phyloP scores from a whole-genome alignment of 371 early-diverging fungal genomes.

The Mucor velutinosus region DNA sequence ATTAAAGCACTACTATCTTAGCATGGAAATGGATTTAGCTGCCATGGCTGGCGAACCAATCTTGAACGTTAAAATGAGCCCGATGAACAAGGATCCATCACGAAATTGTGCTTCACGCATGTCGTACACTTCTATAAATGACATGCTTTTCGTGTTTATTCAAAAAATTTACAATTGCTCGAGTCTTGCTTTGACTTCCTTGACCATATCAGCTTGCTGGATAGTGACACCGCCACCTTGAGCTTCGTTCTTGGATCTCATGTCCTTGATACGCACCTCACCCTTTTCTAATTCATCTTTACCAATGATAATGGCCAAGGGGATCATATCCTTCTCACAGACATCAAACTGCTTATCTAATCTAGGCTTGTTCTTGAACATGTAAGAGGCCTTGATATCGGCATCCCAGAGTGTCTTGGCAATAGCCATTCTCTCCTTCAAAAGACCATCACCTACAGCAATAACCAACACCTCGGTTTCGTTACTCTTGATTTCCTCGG shows the following conservation, averaged over 20 bases:
- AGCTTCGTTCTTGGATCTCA: constrained; percentile 65
- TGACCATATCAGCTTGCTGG: constrained; percentile 64
- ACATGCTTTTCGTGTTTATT: neutral
- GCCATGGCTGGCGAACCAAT: neutral
- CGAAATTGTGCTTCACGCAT: too few relatives aligned
- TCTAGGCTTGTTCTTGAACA: constrained; percentile 92
- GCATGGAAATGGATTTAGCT: neutral
- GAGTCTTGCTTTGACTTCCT: constrained; percentile 56
- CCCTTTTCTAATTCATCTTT: constrained; percentile 80
- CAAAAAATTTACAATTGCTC: constrained; percentile 17
- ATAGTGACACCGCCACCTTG: constrained; percentile 67
- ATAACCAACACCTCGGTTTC: constrained; percentile 91
- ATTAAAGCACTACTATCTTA: neutral
- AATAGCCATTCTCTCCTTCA: constrained; percentile 92
- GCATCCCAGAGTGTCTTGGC: constrained; percentile 88
- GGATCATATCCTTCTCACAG: constrained; percentile 88
- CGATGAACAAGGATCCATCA: too few relatives aligned
- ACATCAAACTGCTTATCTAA: constrained; percentile 78
- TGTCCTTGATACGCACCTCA: constrained; percentile 85
- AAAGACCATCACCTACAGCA: constrained; percentile 81
- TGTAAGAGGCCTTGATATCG: constrained; percentile 79
- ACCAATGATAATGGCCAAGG: constrained; percentile 89
- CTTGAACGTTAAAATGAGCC: too few relatives aligned
- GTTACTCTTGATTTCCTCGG: constrained; percentile 74
- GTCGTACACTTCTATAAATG: neutral